Conservation (phyloP, 768 basidiomycete species). For the Boletales sp. region DNA sequence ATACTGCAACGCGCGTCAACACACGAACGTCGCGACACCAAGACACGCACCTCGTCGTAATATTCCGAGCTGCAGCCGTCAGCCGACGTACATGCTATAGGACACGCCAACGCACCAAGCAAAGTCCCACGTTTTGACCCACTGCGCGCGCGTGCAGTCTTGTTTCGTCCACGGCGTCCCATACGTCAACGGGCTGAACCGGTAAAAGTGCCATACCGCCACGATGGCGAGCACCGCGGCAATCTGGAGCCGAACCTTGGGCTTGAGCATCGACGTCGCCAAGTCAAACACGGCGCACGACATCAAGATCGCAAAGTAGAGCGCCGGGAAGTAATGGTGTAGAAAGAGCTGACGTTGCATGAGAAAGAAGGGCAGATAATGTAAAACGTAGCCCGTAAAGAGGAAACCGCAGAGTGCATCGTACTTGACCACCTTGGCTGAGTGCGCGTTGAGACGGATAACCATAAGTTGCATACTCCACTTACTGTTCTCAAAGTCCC, state of each 20-base stretch:
- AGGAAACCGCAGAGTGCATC: conserved; percentile 89
- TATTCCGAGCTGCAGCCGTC: conserved; percentile 55
- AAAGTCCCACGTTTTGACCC: conserved; percentile 97
- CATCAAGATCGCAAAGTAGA: conserved; percentile 90
- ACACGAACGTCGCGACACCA: too few species aligned
- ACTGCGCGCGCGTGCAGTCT: conserved; percentile 72
- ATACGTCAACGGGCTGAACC: conserved; percentile 81
- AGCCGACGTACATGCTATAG: neutral
- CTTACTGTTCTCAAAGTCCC: conserved; percentile 91
- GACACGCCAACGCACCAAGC: conserved; percentile 54
- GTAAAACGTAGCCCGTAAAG: conserved; percentile 85
- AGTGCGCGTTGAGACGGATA: conserved; percentile 1
- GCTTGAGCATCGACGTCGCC: conserved; percentile 71
- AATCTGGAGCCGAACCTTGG: conserved; percentile 74
- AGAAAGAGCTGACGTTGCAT: conserved; percentile 97
- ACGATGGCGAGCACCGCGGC: conserved; percentile 70
- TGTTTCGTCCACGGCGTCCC: conserved; percentile 83
- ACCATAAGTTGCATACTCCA: neutral
- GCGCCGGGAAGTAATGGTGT: conserved; percentile 95
- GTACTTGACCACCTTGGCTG: conserved; percentile 90
- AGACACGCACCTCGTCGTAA: conserved; percentile 54
- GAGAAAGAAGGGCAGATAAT: conserved; percentile 96
- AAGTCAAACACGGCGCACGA: conserved; percentile 80
- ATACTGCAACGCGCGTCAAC: too few species aligned
- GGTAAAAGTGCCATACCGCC: conserved; percentile 72